Evolutionary conservation across 2,329 filamentous ascomycete genomes (phyloP).

Genomic region (Colletotrichum horii): DNA sequence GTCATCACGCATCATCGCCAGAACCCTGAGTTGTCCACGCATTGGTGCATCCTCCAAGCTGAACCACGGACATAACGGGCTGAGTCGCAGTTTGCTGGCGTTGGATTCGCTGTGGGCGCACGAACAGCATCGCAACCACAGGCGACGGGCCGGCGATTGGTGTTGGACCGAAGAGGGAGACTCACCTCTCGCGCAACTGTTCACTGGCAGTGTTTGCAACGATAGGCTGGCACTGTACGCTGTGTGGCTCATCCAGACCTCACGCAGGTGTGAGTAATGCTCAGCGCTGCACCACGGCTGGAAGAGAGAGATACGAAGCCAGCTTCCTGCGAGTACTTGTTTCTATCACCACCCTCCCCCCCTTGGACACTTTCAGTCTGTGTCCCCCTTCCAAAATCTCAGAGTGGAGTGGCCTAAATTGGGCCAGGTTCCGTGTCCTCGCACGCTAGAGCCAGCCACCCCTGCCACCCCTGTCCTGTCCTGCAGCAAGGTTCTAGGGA

Average conservation of each 20-base stretch:
- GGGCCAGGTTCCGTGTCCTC: neutral
- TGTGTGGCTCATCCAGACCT: neutral
- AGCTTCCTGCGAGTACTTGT: neutral
- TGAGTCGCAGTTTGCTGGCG: constrained; percentile 2
- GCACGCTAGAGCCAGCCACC: neutral
- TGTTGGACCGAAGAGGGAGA: neutral
- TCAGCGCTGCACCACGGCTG: neutral
- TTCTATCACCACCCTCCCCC: neutral
- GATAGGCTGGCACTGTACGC: neutral
- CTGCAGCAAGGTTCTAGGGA: neutral
- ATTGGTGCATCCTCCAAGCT: constrained; percentile 2
- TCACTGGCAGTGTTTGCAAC: neutral
- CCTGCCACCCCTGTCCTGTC: neutral
- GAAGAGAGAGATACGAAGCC: neutral
- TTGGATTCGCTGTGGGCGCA: neutral
- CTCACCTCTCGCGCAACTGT: neutral
- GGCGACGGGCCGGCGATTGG: constrained; percentile 1
- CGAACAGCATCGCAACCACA: neutral
- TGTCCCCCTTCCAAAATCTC: neutral
- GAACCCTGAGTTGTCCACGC: neutral
- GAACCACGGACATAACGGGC: neutral
- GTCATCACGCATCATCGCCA: neutral
- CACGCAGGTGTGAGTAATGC: constrained; percentile 7
- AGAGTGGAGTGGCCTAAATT: neutral
- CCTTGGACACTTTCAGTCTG: neutral